Evolutionary conservation across 306 rosid species (phyloP).

Genomic region (Citrullus amarus): DNA sequence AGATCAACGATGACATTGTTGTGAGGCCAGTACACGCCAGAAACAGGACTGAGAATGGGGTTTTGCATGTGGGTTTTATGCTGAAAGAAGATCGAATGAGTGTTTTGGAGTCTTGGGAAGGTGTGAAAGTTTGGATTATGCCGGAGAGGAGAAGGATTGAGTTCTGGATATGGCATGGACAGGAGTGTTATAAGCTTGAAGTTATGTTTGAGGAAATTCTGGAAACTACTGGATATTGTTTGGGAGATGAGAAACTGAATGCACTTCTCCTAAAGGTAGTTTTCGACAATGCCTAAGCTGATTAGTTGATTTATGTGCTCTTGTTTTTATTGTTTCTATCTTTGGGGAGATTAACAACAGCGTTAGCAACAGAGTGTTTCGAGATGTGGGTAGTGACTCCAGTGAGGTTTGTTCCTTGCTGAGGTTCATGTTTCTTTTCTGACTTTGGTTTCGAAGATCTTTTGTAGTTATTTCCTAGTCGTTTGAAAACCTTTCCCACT

Average conservation of each 20-base stretch:
- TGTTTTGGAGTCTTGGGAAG: slow-evolving; percentile 50
- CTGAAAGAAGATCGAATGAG: slow-evolving; percentile 27
- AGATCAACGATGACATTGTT: slow-evolving; percentile 41
- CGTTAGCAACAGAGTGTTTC: no score
- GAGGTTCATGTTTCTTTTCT: no score
- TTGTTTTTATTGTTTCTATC: neutral
- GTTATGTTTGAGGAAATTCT: slow-evolving; percentile 52
- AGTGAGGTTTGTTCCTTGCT: no score
- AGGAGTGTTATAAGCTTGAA: slow-evolving; percentile 48
- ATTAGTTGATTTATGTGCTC: neutral
- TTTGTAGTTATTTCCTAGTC: no score
- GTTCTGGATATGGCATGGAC: slow-evolving; percentile 35
- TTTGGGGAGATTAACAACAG: neutral
- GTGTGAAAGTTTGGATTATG: slow-evolving; percentile 52
- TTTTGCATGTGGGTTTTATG: slow-evolving; percentile 46
- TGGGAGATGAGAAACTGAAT: slow-evolving; percentile 32
- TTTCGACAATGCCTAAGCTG: neutral
- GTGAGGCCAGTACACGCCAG: slow-evolving; percentile 27
- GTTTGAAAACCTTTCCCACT: no score
- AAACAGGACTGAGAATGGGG: slow-evolving; percentile 29
- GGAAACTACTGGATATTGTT: slow-evolving; percentile 38
- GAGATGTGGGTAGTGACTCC: no score
- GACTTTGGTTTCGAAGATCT: no score
- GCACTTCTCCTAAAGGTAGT: slow-evolving; percentile 48
- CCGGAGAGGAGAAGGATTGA: slow-evolving; percentile 58